These are phyloP conservation scores for Penicillium sp. DNA, from an alignment of 2,329 filamentous ascomycete species.

Conservation along the genomic window DNA sequence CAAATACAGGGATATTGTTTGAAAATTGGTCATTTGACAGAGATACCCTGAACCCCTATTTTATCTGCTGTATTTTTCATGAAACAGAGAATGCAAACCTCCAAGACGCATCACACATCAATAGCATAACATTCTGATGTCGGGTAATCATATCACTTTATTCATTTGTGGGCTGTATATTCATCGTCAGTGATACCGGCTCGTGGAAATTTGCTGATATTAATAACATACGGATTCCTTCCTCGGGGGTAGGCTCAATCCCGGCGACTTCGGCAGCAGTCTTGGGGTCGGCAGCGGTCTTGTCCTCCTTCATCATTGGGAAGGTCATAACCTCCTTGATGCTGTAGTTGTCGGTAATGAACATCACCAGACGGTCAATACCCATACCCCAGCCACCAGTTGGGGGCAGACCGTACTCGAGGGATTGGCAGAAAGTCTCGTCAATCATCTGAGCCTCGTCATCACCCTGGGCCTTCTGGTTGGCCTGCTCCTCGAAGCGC, in stretches of 20 bases:
- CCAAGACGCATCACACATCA: conserved; percentile 13
- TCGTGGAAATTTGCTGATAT: conserved; percentile 25
- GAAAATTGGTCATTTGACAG: not conserved
- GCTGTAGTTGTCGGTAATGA: conserved; percentile 89
- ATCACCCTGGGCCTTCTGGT: conserved; percentile 93
- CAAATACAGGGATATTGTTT: not conserved
- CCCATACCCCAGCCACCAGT: conserved; percentile 97
- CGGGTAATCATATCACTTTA: conserved; percentile 19
- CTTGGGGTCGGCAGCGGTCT: conserved; percentile 47
- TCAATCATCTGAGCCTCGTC: conserved; percentile 96
- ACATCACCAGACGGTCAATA: conserved; percentile 91
- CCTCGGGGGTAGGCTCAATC: conserved; percentile 58
- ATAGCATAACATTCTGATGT: conserved; percentile 7
- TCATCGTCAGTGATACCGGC: conserved; percentile 24
- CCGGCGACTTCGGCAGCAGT: conserved; percentile 63
- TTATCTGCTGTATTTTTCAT: conserved; percentile 26
- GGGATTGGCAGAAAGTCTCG: conserved; percentile 86
- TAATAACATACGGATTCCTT: conserved; percentile 54
- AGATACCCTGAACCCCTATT: conserved; percentile 10
- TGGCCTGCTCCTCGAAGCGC: conserved; percentile 90
- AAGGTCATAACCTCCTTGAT: conserved; percentile 97
- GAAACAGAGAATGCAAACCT: conserved; percentile 18
- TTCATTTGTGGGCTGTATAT: conserved; percentile 36
- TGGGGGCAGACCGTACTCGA: conserved; percentile 88
- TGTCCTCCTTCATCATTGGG: conserved; percentile 95